Percentiles rank a stretch among this genome's conserved stretches.
Evolutionary conservation across 192 early-diverging fungal genomes (phyloP).

Genomic region (Obelidium mucronatum): DNA sequence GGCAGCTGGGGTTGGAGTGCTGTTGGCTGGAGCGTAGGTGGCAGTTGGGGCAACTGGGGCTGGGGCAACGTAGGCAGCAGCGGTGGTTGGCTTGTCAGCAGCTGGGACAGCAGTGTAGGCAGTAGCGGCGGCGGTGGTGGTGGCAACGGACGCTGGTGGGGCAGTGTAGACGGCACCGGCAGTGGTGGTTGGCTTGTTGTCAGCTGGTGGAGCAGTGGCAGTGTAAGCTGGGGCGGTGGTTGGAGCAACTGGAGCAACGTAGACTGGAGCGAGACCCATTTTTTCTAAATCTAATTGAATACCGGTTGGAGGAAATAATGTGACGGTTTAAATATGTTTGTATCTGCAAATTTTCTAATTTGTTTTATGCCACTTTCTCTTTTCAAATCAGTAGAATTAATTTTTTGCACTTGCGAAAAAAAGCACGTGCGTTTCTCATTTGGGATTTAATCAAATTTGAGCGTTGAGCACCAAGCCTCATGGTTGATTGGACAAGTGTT

Average conservation of each 20-base stretch:
- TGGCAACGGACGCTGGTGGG: not conserved
- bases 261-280: too few relatives aligned
- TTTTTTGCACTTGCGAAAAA: not conserved
- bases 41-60: not conserved
- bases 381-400: not conserved
- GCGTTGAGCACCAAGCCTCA: not conserved
- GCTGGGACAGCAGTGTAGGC: conserved; percentile 26
- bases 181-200: too few relatives aligned
- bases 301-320: not conserved
- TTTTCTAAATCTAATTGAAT: not conserved
- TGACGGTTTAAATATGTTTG: not conserved
- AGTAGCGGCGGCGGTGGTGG: not conserved
- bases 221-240: too few relatives aligned
- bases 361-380: not conserved
- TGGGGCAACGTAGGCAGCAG: conserved; percentile 1
- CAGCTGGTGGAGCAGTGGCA: too few relatives aligned
- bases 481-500: too few relatives aligned
- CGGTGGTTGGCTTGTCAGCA: not conserved
- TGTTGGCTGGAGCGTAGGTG: conserved; percentile 8
- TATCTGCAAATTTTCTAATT: not conserved
- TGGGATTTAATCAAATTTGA: not conserved
- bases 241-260: too few relatives aligned
- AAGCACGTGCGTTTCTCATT: not conserved
- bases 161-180: not conserved
- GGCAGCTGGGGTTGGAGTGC: not conserved